These are phyloP conservation scores for Candida gigantensis DNA, from an alignment of 1,139 yeast species.

Conservation along the genomic window DNA sequence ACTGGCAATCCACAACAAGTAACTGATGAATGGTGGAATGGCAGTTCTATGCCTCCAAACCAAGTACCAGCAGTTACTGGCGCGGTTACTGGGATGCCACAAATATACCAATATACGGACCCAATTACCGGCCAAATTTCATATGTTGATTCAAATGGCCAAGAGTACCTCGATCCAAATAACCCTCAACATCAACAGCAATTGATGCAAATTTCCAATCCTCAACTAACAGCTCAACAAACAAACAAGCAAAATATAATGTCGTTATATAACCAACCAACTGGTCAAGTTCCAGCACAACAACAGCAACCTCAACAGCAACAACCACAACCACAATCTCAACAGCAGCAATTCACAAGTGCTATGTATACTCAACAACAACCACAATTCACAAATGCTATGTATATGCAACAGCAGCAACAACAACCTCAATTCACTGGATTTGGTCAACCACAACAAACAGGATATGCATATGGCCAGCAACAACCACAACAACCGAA, in stretches of 20 bases:
- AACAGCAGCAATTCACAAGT: constrained; percentile 20
- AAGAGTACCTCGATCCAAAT: constrained; percentile 57
- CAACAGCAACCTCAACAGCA: constrained; percentile 22
- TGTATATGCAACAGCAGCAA: constrained; percentile 22
- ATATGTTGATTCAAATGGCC: constrained; percentile 60
- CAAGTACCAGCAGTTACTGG: constrained; percentile 2
- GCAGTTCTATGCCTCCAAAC: constrained; percentile 17
- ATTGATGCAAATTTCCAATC: constrained; percentile 45
- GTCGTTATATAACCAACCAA: constrained; percentile 44
- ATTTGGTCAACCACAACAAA: constrained; percentile 16
- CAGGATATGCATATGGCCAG: constrained; percentile 15
- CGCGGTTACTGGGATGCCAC: constrained; percentile 26
- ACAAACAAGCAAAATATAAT: constrained; percentile 43
- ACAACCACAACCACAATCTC: constrained; percentile 22
- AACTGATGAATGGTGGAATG: constrained; percentile 31
- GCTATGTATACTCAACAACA: constrained; percentile 15
- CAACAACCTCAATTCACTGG: constrained; percentile 17
- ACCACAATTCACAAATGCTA: constrained; percentile 15
- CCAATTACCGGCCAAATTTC: constrained; percentile 62
- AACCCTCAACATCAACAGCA: constrained; percentile 56
- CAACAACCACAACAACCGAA: constrained; percentile 11
- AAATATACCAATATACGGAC: constrained; percentile 61
- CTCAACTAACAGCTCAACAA: constrained; percentile 46
- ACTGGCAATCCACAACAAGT: constrained; percentile 15
- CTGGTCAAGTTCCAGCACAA: constrained; percentile 22